Base-by-base conservation (phyloP, 345 rosid species). In the Boechera stricta region DNA sequence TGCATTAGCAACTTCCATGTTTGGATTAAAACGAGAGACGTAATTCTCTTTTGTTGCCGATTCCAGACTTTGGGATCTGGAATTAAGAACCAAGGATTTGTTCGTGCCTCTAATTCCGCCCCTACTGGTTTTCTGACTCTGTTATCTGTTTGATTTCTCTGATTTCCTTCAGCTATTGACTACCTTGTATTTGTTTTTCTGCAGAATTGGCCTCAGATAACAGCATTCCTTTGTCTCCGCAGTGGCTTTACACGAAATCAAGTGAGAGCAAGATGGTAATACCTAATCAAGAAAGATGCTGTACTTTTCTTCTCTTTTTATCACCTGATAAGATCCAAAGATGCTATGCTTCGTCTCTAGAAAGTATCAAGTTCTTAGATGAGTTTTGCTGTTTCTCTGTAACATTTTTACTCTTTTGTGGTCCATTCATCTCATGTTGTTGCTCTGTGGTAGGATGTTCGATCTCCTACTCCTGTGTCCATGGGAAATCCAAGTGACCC, bases 211-310 rank as follows among this genome's bases (percentile, higher is more conserved):
- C 81, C 24, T 75, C 87, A 12, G 98, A 93, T 58, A 91, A 79
- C 86, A 90, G 87, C 86, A 91, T 93, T n/a, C 98, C 98, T 0
- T 74, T 93, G 79, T 91, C 97, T 82, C 98, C 98, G 1, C 97
- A 93, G 77, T 93, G 98, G 98, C 96, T 93, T 44, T 93, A 91
- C 83, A 72, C 88, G 15, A 93, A 90, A 72, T 89, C 94, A 12
- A 85, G 67, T 28, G 98, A 93, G 55, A 75, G 69, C 48, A 93
- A 87, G 85, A 59, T 82, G 82, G 87, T 85, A 81, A 21, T 61
- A 38, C 63, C 35, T 64, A 18, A 4, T 41, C 54, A 15, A 15
- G 29, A 18, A 59, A 36, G 6, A 33, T n/a, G 3, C 13, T 33
- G 4, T 6, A 9, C 29, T 15, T 1, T 10, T 24, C 8, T 55